Percentiles rank a stretch among this genome's conserved stretches.
Conservation (phyloP, 2,329 filamentous ascomycete species). For the Aspergillus bombycis region DNA sequence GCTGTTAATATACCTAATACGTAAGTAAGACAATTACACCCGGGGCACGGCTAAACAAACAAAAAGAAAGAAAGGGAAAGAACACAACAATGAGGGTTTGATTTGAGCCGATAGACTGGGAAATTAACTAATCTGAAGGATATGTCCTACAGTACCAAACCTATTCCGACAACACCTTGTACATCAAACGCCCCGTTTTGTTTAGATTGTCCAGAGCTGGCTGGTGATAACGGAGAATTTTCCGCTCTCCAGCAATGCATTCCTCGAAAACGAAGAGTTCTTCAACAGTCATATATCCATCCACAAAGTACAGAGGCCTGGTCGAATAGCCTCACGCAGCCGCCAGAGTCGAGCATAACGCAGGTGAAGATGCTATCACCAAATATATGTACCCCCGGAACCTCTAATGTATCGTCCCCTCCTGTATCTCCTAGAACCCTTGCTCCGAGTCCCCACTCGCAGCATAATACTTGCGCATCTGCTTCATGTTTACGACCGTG, state of each 20-base stretch:
- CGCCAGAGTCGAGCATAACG: constrained; percentile 2
- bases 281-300: constrained; percentile 22
- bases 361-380: constrained; percentile 11
- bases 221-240: constrained; percentile 16
- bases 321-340: constrained; percentile 1
- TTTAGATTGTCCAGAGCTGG: constrained; percentile 15
- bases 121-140: constrained; percentile 1
- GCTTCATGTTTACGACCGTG: constrained; percentile 40
- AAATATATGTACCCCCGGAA: constrained; percentile 9
- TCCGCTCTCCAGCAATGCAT: constrained; percentile 14
- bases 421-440: constrained; percentile 32
- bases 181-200: constrained; percentile 18
- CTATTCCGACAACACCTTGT: constrained; percentile 22
- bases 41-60: background rate
- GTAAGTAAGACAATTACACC: constrained; percentile 12
- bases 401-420: constrained; percentile 19
- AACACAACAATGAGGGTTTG: background rate
- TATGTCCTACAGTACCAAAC: constrained; percentile 3
- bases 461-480: constrained; percentile 23
- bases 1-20: constrained; percentile 16
- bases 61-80: background rate
- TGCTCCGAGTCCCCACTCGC: constrained; percentile 29
- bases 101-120: background rate
- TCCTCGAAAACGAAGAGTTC: constrained; percentile 21
- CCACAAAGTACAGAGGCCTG: constrained; percentile 13